These are phyloP conservation scores for Leishmania martiniquensis DNA, from an alignment of 208 protist species.

Conservation along the genomic window DNA sequence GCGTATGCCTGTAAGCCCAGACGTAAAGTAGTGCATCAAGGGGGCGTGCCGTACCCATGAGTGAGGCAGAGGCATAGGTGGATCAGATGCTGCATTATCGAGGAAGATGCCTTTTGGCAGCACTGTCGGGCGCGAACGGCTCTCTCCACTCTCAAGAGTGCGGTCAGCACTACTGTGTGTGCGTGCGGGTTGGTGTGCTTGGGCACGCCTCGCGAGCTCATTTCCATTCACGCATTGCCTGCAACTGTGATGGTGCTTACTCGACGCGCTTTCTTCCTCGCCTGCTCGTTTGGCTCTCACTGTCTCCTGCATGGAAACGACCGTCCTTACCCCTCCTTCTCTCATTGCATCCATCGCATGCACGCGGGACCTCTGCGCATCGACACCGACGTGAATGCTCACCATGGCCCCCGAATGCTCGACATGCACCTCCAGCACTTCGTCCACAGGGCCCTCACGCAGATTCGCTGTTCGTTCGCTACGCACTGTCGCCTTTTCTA, in stretches of 20 bases:
- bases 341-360: background rate
- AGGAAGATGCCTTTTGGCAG: background rate
- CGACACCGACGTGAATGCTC: background rate
- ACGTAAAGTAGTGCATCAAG: slow-evolving; percentile 2
- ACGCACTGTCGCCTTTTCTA: background rate
- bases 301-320: background rate
- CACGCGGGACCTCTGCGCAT: background rate
- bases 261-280: background rate
- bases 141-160: background rate
- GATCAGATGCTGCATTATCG: background rate
- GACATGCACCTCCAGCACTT: background rate
- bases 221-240: background rate
- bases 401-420: background rate
- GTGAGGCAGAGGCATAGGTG: background rate
- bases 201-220: background rate
- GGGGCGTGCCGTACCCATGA: too few species aligned
- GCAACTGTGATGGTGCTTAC: background rate
- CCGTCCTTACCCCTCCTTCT: background rate
- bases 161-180: background rate
- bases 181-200: background rate
- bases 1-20: background rate
- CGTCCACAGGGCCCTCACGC: background rate
- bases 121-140: background rate
- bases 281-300: background rate
- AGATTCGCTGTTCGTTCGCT: background rate